A percentile compares a stretch with the other conserved stretches of the same genome.
phyloP scores from a whole-genome alignment of 2,329 filamentous ascomycete genomes.

The Pezicula radicicola region DNA sequence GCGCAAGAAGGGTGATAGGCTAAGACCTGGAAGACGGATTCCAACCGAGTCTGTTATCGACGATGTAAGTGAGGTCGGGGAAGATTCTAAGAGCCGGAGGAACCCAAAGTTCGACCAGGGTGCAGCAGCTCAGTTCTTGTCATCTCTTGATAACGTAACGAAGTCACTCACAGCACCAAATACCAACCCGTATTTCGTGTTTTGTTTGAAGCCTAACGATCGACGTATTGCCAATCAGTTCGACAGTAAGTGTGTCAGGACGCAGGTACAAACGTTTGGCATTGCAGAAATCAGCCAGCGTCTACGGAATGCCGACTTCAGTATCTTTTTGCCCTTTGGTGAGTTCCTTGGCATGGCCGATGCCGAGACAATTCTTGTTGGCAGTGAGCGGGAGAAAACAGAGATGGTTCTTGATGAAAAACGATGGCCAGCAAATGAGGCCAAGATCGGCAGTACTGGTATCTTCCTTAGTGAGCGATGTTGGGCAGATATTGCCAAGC shows the following conservation, averaged over 20 bases:
- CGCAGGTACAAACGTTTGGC: conserved; percentile 90
- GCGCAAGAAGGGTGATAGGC: conserved; percentile 59
- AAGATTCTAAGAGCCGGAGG: conserved; percentile 35
- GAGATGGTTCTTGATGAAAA: conserved; percentile 90
- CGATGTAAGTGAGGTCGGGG: conserved; percentile 45
- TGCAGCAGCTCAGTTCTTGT: conserved; percentile 87
- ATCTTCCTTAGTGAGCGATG: conserved; percentile 94
- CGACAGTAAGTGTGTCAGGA: conserved; percentile 95
- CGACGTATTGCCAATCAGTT: conserved; percentile 97
- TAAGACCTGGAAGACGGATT: conserved; percentile 30
- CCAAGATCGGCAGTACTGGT: conserved; percentile 84
- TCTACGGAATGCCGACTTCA: conserved; percentile 90
- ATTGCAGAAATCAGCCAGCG: conserved; percentile 97
- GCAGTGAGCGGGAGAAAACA: conserved; percentile 87
- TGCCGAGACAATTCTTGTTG: conserved; percentile 79
- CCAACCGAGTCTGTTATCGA: conserved; percentile 30
- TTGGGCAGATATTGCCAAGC: conserved; percentile 85
- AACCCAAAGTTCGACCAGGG: conserved; percentile 65
- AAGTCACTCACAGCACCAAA: conserved; percentile 79
- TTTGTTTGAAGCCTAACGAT: conserved; percentile 97
- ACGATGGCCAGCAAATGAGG: conserved; percentile 89
- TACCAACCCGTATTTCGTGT: conserved; percentile 92
- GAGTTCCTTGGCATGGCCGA: conserved; percentile 92
- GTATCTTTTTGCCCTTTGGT: conserved; percentile 89
- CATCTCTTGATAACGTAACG: conserved; percentile 85